Percentiles rank a stretch among this genome's conserved stretches.
Conservation (phyloP, 1,139 yeast genomes). For the Candida sp. region DNA sequence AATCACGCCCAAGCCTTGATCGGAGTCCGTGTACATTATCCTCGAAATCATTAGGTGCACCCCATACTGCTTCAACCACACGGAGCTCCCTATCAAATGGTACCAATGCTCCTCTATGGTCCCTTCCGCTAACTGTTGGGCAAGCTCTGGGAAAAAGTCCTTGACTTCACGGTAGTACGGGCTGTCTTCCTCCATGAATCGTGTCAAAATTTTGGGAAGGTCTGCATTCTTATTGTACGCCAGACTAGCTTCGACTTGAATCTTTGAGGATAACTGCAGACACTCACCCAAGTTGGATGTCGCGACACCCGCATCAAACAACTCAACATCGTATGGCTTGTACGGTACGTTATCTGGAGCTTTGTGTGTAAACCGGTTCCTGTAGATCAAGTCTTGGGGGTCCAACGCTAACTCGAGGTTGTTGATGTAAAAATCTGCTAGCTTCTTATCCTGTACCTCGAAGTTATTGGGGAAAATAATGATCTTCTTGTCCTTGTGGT, state of each 20-base stretch:
- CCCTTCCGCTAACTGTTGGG: slow-evolving; percentile 27
- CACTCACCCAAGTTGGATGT: neutral
- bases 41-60: slow-evolving; percentile 42
- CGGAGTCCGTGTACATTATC: slow-evolving; percentile 31
- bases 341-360: neutral
- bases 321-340: neutral
- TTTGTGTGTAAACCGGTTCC: neutral
- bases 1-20: slow-evolving; percentile 25
- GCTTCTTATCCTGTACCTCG: neutral
- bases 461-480: slow-evolving; percentile 3
- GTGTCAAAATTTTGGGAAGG: slow-evolving; percentile 14
- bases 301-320: neutral
- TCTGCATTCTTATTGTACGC: slow-evolving; percentile 10
- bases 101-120: slow-evolving; percentile 38
- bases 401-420: slow-evolving; percentile 1
- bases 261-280: neutral
- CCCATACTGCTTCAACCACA: slow-evolving; percentile 45
- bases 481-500: neutral
- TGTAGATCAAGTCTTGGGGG: slow-evolving; percentile 3
- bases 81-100: slow-evolving; percentile 42
- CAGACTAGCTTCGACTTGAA: neutral
- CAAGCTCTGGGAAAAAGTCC: slow-evolving; percentile 29
- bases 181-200: slow-evolving; percentile 16
- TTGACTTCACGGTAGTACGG: slow-evolving; percentile 28
- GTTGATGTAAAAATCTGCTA: neutral